Percentiles rank a stretch among this genome's conserved stretches.
phyloP scores from a whole-genome alignment of 2,329 filamentous ascomycete species.

The Penicillium sp. region DNA sequence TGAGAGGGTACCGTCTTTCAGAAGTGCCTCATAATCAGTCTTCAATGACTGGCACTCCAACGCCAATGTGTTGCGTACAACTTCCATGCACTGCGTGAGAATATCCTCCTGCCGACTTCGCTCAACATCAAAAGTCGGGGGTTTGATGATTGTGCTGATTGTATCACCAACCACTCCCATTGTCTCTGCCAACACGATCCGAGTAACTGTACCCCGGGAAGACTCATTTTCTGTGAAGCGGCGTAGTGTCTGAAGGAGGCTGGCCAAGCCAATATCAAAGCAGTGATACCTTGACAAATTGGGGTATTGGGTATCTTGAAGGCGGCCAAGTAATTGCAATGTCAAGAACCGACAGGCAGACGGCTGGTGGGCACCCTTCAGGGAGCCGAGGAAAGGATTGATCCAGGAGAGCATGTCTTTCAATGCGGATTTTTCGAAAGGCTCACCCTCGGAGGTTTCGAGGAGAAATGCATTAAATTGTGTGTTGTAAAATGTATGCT shows the following conservation, averaged over 20 bases:
- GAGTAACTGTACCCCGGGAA: constrained; percentile 44
- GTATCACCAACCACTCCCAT: constrained; percentile 47
- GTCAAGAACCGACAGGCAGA: constrained; percentile 78
- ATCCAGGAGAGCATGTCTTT: constrained; percentile 73
- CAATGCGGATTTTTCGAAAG: constrained; percentile 55
- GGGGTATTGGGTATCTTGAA: constrained; percentile 42
- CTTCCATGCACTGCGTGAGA: constrained; percentile 56
- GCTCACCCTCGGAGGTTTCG: constrained; percentile 52
- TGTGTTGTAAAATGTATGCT: constrained; percentile 74
- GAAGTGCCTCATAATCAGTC: constrained; percentile 66
- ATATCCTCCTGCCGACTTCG: constrained; percentile 52
- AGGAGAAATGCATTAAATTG: constrained; percentile 57
- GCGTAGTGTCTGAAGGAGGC: constrained; percentile 45
- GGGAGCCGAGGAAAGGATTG: constrained; percentile 70
- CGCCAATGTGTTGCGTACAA: constrained; percentile 64
- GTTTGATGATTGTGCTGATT: constrained; percentile 57
- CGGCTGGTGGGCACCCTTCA: constrained; percentile 71
- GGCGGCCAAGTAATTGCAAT: constrained; percentile 66
- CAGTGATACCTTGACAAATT: constrained; percentile 45
- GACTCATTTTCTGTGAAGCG: constrained; percentile 48
- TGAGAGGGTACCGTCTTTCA: constrained; percentile 59
- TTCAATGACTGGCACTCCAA: constrained; percentile 69
- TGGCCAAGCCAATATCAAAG: constrained; percentile 44
- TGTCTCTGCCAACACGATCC: constrained; percentile 48
- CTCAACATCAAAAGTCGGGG: constrained; percentile 49